Conservation (phyloP, 495 filamentous ascomycete genomes). For the Lasiosphaeris hirsuta region DNA sequence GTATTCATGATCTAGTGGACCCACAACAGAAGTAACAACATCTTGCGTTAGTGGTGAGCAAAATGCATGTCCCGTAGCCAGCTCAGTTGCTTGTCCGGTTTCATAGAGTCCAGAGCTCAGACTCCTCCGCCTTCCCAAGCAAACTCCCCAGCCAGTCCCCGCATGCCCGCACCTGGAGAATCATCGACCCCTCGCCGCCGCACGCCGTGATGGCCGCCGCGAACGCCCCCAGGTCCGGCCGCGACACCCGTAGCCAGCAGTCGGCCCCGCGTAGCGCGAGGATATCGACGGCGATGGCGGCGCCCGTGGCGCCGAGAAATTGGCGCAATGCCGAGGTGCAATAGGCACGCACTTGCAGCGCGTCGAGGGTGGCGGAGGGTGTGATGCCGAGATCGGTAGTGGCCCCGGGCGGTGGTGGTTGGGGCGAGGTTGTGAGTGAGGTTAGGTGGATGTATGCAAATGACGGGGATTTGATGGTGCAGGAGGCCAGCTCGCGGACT, state of each 20-base stretch:
- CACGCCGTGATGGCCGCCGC: slow-evolving; percentile 64
- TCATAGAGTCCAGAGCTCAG: slow-evolving; percentile 35
- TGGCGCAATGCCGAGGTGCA: slow-evolving; percentile 70
- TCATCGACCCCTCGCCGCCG: slow-evolving; percentile 44
- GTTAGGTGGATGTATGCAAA: slow-evolving; percentile 44
- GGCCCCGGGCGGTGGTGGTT: slow-evolving; percentile 8
- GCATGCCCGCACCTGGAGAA: slow-evolving; percentile 37
- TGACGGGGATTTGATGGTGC: slow-evolving; percentile 35
- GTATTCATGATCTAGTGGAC: no score
- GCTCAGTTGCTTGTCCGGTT: no score
- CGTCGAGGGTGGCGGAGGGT: slow-evolving; percentile 52
- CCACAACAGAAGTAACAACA: no score
- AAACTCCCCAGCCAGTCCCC: slow-evolving; percentile 48
- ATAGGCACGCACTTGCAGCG: slow-evolving; percentile 68
- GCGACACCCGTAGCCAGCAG: slow-evolving; percentile 73
- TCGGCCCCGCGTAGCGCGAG: slow-evolving; percentile 57
- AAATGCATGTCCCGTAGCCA: no score
- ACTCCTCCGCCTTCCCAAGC: slow-evolving; percentile 37
- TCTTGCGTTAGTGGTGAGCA: no score
- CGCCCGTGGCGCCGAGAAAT: slow-evolving; percentile 75
- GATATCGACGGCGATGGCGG: slow-evolving; percentile 76
- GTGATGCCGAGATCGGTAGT: slow-evolving; percentile 64
- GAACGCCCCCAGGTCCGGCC: slow-evolving; percentile 57
- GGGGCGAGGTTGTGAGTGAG: slow-evolving; percentile 15
- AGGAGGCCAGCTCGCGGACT: slow-evolving; percentile 31